Percentiles rank a stretch among this genome's conserved stretches.
Evolutionary conservation across 768 basidiomycete genomes (phyloP).

Genomic region (Steccherinum ochraceum): DNA sequence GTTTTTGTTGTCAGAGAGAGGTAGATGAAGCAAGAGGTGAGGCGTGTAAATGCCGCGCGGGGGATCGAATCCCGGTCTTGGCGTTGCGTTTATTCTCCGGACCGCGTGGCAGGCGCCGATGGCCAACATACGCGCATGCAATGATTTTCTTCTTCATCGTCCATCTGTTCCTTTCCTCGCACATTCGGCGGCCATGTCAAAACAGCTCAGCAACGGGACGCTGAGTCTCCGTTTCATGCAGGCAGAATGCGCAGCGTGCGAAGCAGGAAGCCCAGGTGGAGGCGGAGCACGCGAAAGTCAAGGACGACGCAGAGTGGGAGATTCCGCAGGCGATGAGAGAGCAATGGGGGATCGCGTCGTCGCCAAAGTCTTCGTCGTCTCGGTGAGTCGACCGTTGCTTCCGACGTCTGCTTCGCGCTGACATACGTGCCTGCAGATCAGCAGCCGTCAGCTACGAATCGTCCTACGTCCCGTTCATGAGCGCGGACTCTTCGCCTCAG

Average conservation of each 20-base stretch:
- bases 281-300: constrained; percentile 45
- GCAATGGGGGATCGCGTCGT: constrained; percentile 36
- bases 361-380: not conserved
- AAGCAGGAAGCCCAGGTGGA: constrained; percentile 46
- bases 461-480: constrained; percentile 61
- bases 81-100: too few species aligned
- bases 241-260: constrained; percentile 55
- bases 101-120: too few species aligned
- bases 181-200: too few species aligned
- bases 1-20: too few species aligned
- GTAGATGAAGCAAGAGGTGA: too few species aligned
- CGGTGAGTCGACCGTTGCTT: not conserved
- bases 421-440: constrained; percentile 8
- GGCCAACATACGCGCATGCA: too few species aligned
- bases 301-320: constrained; percentile 64
- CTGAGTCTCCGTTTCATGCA: constrained; percentile 69
- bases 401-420: not conserved
- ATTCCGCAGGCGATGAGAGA: constrained; percentile 45
- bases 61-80: too few species aligned
- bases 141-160: too few species aligned
- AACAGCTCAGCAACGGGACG: constrained; percentile 57
- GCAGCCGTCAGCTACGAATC: constrained; percentile 42
- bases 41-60: too few species aligned
- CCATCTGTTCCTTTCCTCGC: too few species aligned
- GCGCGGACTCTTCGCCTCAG: constrained; percentile 7